These are phyloP conservation scores for Epichloe typhina DNA, from an alignment of 2,329 filamentous ascomycete species.

Conservation along the genomic window DNA sequence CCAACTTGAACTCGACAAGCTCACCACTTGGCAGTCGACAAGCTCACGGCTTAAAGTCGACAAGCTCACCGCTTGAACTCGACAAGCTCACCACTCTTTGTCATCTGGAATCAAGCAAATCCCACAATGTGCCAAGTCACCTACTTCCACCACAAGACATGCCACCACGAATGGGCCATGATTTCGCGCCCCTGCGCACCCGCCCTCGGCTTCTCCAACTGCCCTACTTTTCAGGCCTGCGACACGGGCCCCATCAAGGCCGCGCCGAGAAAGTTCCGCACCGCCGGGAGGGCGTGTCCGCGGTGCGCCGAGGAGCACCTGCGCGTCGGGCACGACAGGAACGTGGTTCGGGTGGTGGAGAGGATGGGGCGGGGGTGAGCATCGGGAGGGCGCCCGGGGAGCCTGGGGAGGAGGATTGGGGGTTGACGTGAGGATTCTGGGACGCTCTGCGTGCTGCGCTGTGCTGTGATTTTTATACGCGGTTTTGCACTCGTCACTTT, in stretches of 20 bases:
- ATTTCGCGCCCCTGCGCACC: slow-evolving; percentile 34
- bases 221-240: slow-evolving; percentile 23
- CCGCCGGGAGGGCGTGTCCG: slow-evolving; percentile 26
- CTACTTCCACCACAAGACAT: slow-evolving; percentile 34
- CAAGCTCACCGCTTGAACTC: too few relatives aligned
- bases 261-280: slow-evolving; percentile 22
- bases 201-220: slow-evolving; percentile 36
- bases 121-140: slow-evolving; percentile 33
- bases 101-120: neutral
- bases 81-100: too few relatives aligned
- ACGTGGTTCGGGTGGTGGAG: slow-evolving; percentile 32
- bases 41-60: too few relatives aligned
- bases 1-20: too few relatives aligned
- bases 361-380: slow-evolving; percentile 28
- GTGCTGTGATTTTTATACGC: neutral
- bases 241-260: slow-evolving; percentile 23
- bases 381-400: slow-evolving; percentile 29
- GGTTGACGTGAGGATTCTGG: slow-evolving; percentile 18
- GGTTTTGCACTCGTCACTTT: too few relatives aligned
- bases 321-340: slow-evolving; percentile 30
- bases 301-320: slow-evolving; percentile 21
- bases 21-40: too few relatives aligned
- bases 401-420: slow-evolving; percentile 22
- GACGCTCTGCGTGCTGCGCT: slow-evolving; percentile 12
- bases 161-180: slow-evolving; percentile 39